Evolutionary conservation across 2,329 filamentous ascomycete species (phyloP), one percentile per base, ranked within the genome.

Genomic region (Aspergillus ustus): DNA sequence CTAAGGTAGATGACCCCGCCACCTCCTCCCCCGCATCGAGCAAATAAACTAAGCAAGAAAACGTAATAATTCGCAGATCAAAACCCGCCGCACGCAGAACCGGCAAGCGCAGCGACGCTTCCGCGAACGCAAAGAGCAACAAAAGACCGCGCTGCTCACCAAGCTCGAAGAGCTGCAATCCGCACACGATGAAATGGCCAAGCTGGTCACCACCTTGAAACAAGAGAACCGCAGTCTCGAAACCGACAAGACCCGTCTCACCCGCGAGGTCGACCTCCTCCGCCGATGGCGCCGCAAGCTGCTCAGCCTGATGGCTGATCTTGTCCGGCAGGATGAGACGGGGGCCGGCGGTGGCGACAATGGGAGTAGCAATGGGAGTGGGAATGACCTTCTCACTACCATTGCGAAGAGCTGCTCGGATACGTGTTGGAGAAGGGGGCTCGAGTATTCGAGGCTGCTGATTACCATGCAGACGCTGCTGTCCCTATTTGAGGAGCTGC

Each of bases 101-200:
- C 45, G 54, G 8, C 29, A 50, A 48, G 54, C 54, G 2, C 54
- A 57, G 19, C 54, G 54, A 1, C 54, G 54, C 19, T 57, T 57
- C 45, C 54, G 54, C 45, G 54, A 50, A 49, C 54, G 54, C 45
- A 50, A 50, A 31, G 54, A 57, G n/a, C 28, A 49, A 34, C 44
- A 57, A 25, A 57, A 51, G 20, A 50, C 31, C 7, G 45, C 34
- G 4, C 45, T 57, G 13, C 20, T 57, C 17, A 43, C 28, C n/a
- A 19, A 19, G 2, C 54, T 57, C 9, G 54, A 57, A 8, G 46
- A 57, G 19, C 31, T 57, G 3, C 29, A 50, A 15, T 3, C 28
- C 25, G n/a, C 43, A 9, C 45, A 57, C 54, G 53, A 57, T 22
- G 22, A 37, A 13, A 13, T 50, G 19, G 29, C 46, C 28, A 25